These are phyloP conservation scores for Arabidopsis hybrid DNA, from an alignment of 441 rosid species.

Conservation along the genomic window DNA sequence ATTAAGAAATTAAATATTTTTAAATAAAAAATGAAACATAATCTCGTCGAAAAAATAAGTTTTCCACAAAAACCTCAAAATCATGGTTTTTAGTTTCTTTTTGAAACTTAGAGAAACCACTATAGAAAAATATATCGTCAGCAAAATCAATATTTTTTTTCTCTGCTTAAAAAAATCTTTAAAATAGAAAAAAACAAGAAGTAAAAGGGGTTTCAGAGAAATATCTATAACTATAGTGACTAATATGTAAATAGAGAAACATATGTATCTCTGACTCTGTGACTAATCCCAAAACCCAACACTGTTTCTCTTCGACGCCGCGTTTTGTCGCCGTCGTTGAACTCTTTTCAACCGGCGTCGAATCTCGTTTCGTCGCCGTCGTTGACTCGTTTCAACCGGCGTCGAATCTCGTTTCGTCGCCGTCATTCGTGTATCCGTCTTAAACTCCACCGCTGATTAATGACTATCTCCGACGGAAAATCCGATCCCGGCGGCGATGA, in stretches of 20 bases:
- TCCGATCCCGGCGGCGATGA: slow-evolving; percentile 16
- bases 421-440: background rate
- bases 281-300: slow-evolving; percentile 3
- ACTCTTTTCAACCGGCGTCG: slow-evolving; percentile 13
- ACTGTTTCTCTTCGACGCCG: slow-evolving; percentile 12
- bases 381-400: slow-evolving; percentile 6
- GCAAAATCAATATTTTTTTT: too few species aligned
- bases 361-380: slow-evolving; percentile 15
- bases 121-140: too few species aligned
- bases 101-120: background rate
- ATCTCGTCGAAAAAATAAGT: too few species aligned
- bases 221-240: background rate
- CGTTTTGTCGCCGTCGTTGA: slow-evolving; percentile 21
- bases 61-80: too few species aligned
- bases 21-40: too few species aligned
- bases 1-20: too few species aligned
- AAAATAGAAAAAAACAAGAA: background rate
- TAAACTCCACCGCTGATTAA: slow-evolving; percentile 4
- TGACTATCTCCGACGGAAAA: slow-evolving; percentile 45
- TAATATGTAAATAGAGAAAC: slow-evolving; percentile 24
- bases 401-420: slow-evolving; percentile 22
- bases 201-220: background rate
- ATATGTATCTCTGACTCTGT: background rate
- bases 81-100: too few species aligned
- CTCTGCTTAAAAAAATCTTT: too few species aligned